phyloP scores from a whole-genome alignment of 352 stramenopile species.

The Globisporangium takayamanum region DNA sequence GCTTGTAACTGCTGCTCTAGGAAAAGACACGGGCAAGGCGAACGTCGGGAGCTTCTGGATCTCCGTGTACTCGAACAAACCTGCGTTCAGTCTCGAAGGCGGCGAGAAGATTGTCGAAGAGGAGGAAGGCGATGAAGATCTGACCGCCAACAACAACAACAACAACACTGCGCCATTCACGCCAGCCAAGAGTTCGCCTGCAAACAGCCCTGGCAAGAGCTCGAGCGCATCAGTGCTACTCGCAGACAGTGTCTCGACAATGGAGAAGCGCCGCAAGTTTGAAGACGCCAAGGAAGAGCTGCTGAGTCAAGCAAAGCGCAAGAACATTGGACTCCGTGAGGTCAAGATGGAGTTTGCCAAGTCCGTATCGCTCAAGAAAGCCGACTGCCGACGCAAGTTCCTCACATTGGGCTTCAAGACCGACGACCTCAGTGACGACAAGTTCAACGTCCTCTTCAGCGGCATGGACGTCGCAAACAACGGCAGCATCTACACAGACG shows the following conservation, averaged over 20 bases:
- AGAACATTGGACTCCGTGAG: slow-evolving; percentile 60
- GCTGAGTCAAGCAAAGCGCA: slow-evolving; percentile 47
- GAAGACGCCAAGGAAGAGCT: slow-evolving; percentile 73
- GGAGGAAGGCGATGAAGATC: slow-evolving; percentile 57
- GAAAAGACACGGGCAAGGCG: slow-evolving; percentile 70
- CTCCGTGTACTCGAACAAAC: slow-evolving; percentile 72
- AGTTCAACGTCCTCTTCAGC: slow-evolving; percentile 54
- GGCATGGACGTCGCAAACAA: slow-evolving; percentile 33
- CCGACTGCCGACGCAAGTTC: slow-evolving; percentile 55
- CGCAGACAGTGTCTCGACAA: slow-evolving; percentile 22
- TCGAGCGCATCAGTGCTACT: slow-evolving; percentile 17
- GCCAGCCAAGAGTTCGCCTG: slow-evolving; percentile 10
- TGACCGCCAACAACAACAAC: slow-evolving; percentile 4
- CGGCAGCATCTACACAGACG: slow-evolving; percentile 36
- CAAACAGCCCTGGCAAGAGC: slow-evolving; percentile 27
- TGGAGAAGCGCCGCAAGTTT: slow-evolving; percentile 50
- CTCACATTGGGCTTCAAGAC: slow-evolving; percentile 59
- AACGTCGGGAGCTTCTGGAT: slow-evolving; percentile 81
- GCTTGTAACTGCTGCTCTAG: slow-evolving; percentile 16
- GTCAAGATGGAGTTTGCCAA: slow-evolving; percentile 67
- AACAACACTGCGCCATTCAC: slow-evolving; percentile 1
- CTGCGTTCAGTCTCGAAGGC: slow-evolving; percentile 60
- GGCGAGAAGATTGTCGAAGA: slow-evolving; percentile 75
- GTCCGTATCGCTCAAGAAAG: slow-evolving; percentile 32
- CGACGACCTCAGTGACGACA: slow-evolving; percentile 67